Evolutionary conservation across 2,329 filamentous ascomycete species (phyloP).

Genomic region (Cytospora chrysosperma): DNA sequence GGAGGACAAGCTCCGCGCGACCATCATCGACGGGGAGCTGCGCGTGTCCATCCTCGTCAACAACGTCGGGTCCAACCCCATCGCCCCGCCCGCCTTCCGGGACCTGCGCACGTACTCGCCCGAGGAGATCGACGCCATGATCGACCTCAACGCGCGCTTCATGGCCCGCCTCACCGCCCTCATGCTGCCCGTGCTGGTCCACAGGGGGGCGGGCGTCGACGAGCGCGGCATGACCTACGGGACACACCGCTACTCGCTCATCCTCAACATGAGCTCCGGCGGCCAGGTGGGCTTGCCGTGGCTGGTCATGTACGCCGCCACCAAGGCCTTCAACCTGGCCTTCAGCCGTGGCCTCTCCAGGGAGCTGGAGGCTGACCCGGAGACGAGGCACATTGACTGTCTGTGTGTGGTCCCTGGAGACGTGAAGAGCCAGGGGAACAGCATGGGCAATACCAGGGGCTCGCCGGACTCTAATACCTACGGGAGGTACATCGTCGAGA

Average conservation of each 20-base stretch:
- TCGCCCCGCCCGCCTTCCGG: conserved; percentile 31
- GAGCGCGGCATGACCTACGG: neutral
- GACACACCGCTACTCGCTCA: conserved; percentile 28
- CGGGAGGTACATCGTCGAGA: conserved; percentile 26
- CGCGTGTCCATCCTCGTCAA: conserved; percentile 36
- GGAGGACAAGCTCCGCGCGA: conserved; percentile 26
- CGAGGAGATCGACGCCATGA: conserved; percentile 32
- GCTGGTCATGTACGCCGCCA: conserved; percentile 33
- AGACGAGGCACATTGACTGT: conserved; percentile 31
- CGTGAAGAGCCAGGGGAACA: conserved; percentile 30
- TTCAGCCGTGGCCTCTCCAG: conserved; percentile 32
- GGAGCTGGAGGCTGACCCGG: conserved; percentile 29
- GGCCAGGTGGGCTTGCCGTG: conserved; percentile 31
- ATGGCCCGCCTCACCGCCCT: conserved; percentile 36
- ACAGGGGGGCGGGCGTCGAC: conserved; percentile 21
- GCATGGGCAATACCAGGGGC: conserved; percentile 18
- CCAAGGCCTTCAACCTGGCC: conserved; percentile 34
- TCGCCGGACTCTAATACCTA: conserved; percentile 26
- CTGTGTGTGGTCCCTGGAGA: conserved; percentile 33
- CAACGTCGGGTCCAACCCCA: conserved; percentile 34
- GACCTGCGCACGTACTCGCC: conserved; percentile 30
- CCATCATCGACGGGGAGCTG: conserved; percentile 26
- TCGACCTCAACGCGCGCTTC: conserved; percentile 37
- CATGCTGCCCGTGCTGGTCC: conserved; percentile 30
- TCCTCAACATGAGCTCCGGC: conserved; percentile 33